Base-by-base conservation (phyloP, 257 asterid species). In the Nicotiana obtusifolia region DNA sequence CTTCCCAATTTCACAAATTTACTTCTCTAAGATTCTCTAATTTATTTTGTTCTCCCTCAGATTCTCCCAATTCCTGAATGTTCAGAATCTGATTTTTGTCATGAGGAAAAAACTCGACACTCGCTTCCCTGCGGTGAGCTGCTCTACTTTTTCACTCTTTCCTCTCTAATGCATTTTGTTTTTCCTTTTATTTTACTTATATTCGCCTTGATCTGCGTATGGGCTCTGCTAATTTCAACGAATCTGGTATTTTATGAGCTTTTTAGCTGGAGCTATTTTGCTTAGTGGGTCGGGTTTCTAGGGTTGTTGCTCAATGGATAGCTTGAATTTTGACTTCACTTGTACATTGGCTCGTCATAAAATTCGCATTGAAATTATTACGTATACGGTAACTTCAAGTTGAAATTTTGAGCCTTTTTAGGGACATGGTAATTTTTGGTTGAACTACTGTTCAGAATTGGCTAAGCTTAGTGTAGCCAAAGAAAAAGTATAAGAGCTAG, bases 61-160 rank as follows among this genome's bases (percentile, higher is more conserved):
- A 75, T 49, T 75, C 80, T 49, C 26, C n/a, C 44, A 26, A 75
- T 75, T 49, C 49, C 16, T 75, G 64, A 16, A 75, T 75, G 80
- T 41, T 4, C 22, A 66, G 31, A 64, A 80, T 65, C 83, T 68
- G 28, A 64, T 85, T 67, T 84, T 30, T 69, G 76, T 86, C 85
- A 91, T 91, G 95, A 91, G 86, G 93, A 91, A 91, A 91, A 91
- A 91, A 91, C 93, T 91, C 68, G 95, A 91, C 83, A 91, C 95
- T 80, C 95, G 95, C 71, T 91, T 91, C 83, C 95, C 95, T 54
- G 95, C 95, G 80, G 95, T 91, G 84, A 88, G 92, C 81, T 78
- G 92, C 82, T 78, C 78, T 17, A 64, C 73, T 73, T 41, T 62
- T 26, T 67, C 47, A 54, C 37, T 33, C 13, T 33, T 64, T 24